phyloP scores from a whole-genome alignment of 2,329 filamentous ascomycete species.

The Periconia macrospinosa region DNA sequence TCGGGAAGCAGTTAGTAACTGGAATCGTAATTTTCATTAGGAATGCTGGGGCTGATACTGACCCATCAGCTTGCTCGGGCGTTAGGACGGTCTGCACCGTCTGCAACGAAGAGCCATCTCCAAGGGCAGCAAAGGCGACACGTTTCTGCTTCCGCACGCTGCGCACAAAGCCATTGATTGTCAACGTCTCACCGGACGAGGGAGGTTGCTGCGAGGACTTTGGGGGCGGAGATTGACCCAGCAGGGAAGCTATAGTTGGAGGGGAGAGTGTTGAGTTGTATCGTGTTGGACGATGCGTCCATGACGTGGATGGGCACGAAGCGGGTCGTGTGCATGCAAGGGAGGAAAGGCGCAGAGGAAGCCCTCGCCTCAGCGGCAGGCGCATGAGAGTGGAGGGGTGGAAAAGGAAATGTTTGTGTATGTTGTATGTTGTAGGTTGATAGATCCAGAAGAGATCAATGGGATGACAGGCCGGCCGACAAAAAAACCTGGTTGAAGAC shows the following conservation, averaged over 20 bases:
- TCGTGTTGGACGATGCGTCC: constrained; percentile 22
- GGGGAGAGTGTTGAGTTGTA: constrained; percentile 33
- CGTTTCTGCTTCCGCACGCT: constrained; percentile 86
- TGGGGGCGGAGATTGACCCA: constrained; percentile 53
- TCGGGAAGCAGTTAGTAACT: background rate
- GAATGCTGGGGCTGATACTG: constrained; percentile 40
- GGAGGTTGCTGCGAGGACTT: constrained; percentile 51
- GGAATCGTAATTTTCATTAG: background rate
- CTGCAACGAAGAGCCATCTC: constrained; percentile 81
- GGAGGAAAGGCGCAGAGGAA: constrained; percentile 19
- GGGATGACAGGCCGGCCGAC: too few species aligned
- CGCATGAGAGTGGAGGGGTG: constrained; percentile 26
- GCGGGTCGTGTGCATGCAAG: constrained; percentile 16
- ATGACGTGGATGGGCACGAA: constrained; percentile 17
- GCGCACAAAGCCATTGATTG: constrained; percentile 76
- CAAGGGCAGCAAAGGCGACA: constrained; percentile 79
- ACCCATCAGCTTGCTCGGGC: constrained; percentile 73
- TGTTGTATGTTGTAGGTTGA: background rate
- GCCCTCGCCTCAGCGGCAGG: constrained; percentile 25
- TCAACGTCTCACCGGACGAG: constrained; percentile 29
- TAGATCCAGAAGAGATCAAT: background rate
- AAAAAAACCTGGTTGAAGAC: too few species aligned
- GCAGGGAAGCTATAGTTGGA: constrained; percentile 49
- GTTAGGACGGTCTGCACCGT: constrained; percentile 80
- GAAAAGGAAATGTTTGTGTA: background rate